These are phyloP conservation scores for Aspergillus sp. DNA, from an alignment of 2,329 filamentous ascomycete genomes.

Conservation along the genomic window DNA sequence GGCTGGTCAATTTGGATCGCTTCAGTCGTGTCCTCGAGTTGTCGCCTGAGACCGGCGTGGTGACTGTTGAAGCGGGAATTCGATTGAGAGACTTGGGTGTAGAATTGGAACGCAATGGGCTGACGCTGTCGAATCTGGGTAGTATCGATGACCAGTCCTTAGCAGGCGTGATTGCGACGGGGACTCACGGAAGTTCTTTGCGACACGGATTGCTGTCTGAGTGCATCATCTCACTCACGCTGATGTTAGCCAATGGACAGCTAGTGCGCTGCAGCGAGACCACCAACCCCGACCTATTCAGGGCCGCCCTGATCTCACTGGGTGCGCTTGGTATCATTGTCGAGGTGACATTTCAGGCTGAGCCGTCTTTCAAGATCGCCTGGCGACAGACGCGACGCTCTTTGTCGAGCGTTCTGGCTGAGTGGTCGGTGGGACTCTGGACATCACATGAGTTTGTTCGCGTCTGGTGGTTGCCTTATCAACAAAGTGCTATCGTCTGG, in stretches of 20 bases:
- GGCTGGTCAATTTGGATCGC: constrained; percentile 90
- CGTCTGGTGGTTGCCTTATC: constrained; percentile 98
- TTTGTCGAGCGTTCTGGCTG: constrained; percentile 64
- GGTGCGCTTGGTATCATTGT: constrained; percentile 88
- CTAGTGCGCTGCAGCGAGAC: constrained; percentile 66
- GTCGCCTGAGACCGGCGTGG: constrained; percentile 61
- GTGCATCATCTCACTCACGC: constrained; percentile 68
- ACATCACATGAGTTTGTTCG: constrained; percentile 81
- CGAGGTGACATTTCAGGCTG: constrained; percentile 80
- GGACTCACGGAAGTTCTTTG: constrained; percentile 86
- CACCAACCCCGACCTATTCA: constrained; percentile 75
- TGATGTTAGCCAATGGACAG: constrained; percentile 78
- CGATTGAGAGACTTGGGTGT: constrained; percentile 71
- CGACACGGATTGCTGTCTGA: constrained; percentile 81
- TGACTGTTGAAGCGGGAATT: constrained; percentile 86
- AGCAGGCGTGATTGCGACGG: constrained; percentile 86
- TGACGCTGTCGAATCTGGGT: constrained; percentile 87
- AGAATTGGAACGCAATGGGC: constrained; percentile 68
- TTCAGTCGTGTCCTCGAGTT: constrained; percentile 71
- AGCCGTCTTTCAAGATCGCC: constrained; percentile 75
- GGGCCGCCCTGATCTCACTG: constrained; percentile 79
- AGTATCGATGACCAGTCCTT: constrained; percentile 95
- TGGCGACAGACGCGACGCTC: constrained; percentile 80
- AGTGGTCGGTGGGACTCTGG: constrained; percentile 77
- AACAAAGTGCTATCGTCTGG: constrained; percentile 84